Conservation (phyloP, 768 basidiomycete species). For the Tulasnella sp. region DNA sequence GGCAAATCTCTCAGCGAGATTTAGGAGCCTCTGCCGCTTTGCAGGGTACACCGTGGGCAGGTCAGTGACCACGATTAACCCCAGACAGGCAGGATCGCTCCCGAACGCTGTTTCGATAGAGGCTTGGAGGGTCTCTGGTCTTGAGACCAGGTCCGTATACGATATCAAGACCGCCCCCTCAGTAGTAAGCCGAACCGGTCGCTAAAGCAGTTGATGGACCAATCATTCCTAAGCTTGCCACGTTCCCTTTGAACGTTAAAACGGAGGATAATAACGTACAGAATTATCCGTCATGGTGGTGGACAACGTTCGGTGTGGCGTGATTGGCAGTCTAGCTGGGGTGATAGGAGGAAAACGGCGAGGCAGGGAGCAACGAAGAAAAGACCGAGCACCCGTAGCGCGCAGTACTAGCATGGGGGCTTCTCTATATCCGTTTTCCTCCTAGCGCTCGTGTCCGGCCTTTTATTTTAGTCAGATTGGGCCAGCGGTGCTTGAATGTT, state of each 20-base stretch:
- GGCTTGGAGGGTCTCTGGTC: constrained; percentile 50
- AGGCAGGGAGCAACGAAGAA: not conserved
- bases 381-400: not conserved
- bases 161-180: constrained; percentile 61
- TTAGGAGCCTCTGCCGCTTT: constrained; percentile 69
- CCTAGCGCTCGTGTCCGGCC: not conserved
- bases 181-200: constrained; percentile 1
- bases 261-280: not conserved
- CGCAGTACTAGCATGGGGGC: not conserved
- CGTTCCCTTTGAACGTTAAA: not conserved
- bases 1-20: constrained; percentile 71
- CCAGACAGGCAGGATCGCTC: constrained; percentile 67
- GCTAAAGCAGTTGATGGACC: not conserved
- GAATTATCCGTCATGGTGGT: not conserved
- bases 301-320: not conserved
- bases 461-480: not conserved
- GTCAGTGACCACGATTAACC: constrained; percentile 78
- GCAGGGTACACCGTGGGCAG: constrained; percentile 62
- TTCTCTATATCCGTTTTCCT: not conserved
- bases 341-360: constrained; percentile 7
- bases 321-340: not conserved
- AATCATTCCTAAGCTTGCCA: not conserved
- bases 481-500: not conserved
- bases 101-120: constrained; percentile 75
- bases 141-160: constrained; percentile 54